phyloP scores from a whole-genome alignment of 305 asterid species.

The Solanum hybrid region DNA sequence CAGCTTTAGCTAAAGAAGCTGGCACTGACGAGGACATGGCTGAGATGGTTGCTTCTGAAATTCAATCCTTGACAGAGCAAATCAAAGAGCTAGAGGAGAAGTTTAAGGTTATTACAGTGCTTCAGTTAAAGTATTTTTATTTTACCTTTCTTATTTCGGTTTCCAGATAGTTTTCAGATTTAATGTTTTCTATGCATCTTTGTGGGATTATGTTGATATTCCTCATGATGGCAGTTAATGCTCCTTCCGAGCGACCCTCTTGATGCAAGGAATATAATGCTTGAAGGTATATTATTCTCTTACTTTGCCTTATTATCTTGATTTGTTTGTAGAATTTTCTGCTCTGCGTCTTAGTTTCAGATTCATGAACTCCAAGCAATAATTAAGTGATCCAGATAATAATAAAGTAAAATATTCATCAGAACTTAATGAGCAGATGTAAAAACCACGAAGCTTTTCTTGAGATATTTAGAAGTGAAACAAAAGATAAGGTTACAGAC shows the following conservation, averaged over 20 bases:
- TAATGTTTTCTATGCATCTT: neutral
- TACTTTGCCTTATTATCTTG: neutral
- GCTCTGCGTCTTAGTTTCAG: neutral
- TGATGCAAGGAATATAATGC: constrained; percentile 89
- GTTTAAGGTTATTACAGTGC: constrained; percentile 50
- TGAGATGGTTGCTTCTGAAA: constrained; percentile 84
- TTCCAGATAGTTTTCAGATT: neutral
- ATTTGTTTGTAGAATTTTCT: neutral
- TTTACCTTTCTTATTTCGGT: neutral
- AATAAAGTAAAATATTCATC: neutral
- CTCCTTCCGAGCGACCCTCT: constrained; percentile 91
- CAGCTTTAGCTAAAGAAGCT: constrained; percentile 72
- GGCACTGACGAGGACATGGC: constrained; percentile 79
- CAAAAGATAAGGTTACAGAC: neutral
- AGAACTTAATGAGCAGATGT: neutral
- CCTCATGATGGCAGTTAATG: constrained; percentile 36
- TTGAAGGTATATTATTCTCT: constrained; percentile 51
- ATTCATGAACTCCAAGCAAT: neutral
- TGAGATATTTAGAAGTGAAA: neutral
- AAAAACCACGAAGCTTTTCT: neutral
- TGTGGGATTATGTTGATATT: constrained; percentile 5
- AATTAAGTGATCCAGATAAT: neutral
- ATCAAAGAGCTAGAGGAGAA: constrained; percentile 52
- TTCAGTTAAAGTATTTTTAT: neutral
- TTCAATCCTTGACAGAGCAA: constrained; percentile 50